Percentiles rank a stretch among this genome's conserved stretches.
Evolutionary conservation across 2,329 filamentous ascomycete species (phyloP).

Genomic region (Paecilomyces dactylethromorphus): DNA sequence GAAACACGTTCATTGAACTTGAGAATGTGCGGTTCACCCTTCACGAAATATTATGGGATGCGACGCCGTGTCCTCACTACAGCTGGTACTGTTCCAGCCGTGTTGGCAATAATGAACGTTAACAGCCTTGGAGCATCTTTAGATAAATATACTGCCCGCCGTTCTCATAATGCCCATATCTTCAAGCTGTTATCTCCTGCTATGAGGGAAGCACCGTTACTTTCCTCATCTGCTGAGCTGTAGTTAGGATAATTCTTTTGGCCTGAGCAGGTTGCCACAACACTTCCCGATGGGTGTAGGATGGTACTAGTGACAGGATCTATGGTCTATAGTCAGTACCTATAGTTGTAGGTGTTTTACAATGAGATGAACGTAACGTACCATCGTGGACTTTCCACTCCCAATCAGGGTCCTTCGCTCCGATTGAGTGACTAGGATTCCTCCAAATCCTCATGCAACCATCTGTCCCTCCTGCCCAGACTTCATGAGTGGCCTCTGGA

Average conservation of each 20-base stretch:
- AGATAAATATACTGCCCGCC: neutral
- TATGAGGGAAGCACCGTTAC: neutral
- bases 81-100: neutral
- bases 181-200: constrained; percentile 31
- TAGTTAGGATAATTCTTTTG: constrained; percentile 25
- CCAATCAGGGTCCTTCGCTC: constrained; percentile 35
- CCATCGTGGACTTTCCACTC: constrained; percentile 41
- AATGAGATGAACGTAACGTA: constrained; percentile 22
- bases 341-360: neutral
- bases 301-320: constrained; percentile 41
- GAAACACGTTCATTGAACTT: neutral
- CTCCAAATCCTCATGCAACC: constrained; percentile 48
- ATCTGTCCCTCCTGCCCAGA: constrained; percentile 56
- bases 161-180: constrained; percentile 27
- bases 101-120: neutral
- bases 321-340: constrained; percentile 16
- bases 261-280: constrained; percentile 47
- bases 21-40: neutral
- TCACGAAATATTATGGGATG: neutral
- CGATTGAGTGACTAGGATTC: constrained; percentile 36
- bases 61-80: neutral
- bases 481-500: constrained; percentile 38
- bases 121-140: neutral
- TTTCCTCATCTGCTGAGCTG: constrained; percentile 7
- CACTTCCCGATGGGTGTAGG: constrained; percentile 41